These are phyloP conservation scores for Aspergillus sp. DNA, from an alignment of 2,329 filamentous ascomycete genomes.

Conservation along the genomic window DNA sequence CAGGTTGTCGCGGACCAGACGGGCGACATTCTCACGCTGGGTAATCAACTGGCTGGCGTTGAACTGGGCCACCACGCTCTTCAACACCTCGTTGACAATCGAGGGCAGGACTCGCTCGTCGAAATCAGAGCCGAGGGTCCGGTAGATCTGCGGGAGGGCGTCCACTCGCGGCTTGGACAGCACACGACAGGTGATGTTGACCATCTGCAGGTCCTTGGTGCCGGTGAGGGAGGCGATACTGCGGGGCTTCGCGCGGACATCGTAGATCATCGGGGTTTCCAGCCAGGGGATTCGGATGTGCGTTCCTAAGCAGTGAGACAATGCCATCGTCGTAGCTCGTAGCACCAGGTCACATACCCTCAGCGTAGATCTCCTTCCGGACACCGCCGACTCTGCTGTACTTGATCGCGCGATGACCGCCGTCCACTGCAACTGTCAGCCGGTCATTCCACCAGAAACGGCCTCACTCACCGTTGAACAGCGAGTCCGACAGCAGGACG, in stretches of 20 bases:
- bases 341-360: constrained; percentile 51
- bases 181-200: constrained; percentile 99
- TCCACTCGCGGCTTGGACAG: constrained; percentile 82
- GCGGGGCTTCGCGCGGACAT: constrained; percentile 93
- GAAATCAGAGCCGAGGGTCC: constrained; percentile 89
- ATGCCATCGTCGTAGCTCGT: constrained; percentile 2
- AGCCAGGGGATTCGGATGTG: constrained; percentile 94
- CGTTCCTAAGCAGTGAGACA: constrained; percentile 52
- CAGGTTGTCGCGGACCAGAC: constrained; percentile 85
- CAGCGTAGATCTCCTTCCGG: constrained; percentile 87
- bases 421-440: constrained; percentile 57
- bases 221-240: constrained; percentile 95
- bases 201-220: constrained; percentile 99
- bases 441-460: neutral
- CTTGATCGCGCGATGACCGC: constrained; percentile 98
- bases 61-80: constrained; percentile 98
- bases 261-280: constrained; percentile 92
- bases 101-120: constrained; percentile 94
- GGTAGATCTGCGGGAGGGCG: constrained; percentile 91
- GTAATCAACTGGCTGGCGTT: constrained; percentile 98
- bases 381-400: constrained; percentile 90
- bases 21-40: constrained; percentile 92
- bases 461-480: constrained; percentile 53
- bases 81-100: constrained; percentile 97
- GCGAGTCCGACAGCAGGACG: constrained; percentile 44